Conservation (phyloP, 306 rosid species). For the Lotus japonicus region DNA sequence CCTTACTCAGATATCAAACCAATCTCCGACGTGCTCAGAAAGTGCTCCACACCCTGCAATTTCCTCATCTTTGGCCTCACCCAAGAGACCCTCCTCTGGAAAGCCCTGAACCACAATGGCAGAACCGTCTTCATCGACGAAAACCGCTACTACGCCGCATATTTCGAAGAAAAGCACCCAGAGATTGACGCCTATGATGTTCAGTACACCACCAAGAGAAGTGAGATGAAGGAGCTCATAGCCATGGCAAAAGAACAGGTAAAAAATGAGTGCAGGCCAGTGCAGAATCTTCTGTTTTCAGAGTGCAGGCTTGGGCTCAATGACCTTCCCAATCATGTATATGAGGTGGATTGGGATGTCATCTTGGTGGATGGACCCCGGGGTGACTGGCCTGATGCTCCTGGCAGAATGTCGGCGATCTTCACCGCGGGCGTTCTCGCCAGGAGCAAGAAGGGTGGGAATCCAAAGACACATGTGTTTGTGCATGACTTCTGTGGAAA, state of each 20-base stretch:
- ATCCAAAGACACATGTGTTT: conserved; percentile 59
- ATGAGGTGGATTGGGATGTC: conserved; percentile 77
- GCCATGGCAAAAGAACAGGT: conserved; percentile 43
- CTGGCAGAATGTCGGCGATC: conserved; percentile 56
- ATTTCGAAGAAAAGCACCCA: conserved; percentile 62
- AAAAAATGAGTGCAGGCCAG: conserved; percentile 60
- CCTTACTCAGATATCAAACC: conserved; percentile 54
- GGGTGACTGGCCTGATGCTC: conserved; percentile 73
- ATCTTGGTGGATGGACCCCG: conserved; percentile 66
- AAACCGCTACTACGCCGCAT: conserved; percentile 71
- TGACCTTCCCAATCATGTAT: conserved; percentile 70
- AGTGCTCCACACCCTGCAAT: conserved; percentile 59
- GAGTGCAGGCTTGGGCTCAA: conserved; percentile 67
- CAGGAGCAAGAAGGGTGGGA: conserved; percentile 66
- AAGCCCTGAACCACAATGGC: conserved; percentile 64
- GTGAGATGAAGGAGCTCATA: conserved; percentile 47
- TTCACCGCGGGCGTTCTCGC: conserved; percentile 77
- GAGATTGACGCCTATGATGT: conserved; percentile 77
- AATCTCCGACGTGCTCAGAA: conserved; percentile 55
- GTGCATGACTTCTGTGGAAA: conserved; percentile 57
- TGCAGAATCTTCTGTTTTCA: conserved; percentile 65
- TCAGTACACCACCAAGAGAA: conserved; percentile 59
- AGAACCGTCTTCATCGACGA: conserved; percentile 74
- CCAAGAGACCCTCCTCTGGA: conserved; percentile 69
- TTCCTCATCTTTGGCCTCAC: conserved; percentile 67